Evolutionary conservation across 106 monocot genomes (phyloP), one percentile per base, ranked within the genome.

Genomic region (Allium sativum): DNA sequence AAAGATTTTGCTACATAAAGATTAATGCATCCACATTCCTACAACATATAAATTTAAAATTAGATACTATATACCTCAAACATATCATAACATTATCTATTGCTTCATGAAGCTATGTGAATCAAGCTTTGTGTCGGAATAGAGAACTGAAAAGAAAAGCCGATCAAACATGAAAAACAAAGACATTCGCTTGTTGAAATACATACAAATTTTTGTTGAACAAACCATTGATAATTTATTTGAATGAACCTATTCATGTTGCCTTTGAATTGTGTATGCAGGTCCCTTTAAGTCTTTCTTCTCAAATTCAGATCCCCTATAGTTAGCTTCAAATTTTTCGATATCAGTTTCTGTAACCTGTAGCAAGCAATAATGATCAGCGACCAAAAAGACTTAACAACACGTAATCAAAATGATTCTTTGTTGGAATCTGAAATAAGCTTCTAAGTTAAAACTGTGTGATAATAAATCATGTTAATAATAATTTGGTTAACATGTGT

Each of bases 281-380:
- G 74, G 56, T 88, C 85, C 85, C 68, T 91, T 91, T 42, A 98
- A 64, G 77, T 98, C 96, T 59, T 88, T 98, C 59, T 88, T 87
- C 71, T 98, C 96, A 50, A 72, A 80, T 67, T 87, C 84, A 61
- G 91, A 98, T 16, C 96, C 96, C 79, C 96, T 74, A 65, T 98
- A 98, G 59, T 72, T 91, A 52, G 85, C 87, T 72, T 85, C 87
- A 77, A 88, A 98, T 62, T 91, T 90, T 78, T 96, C 96, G 74
- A 96, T 87, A 74, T 96, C 96, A 75, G 84, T 84, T 68, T 77
- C 90, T 9, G 96, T 90, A 46, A 96, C 87, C 95, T 96, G 72
- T 14, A 69, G 11, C 40, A 8, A 60, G 19, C 8, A 60, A 21
- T 42, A 46, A 20, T 47, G 48, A 48, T 48, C 12, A 3, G 1